A percentile compares a stretch with the other conserved stretches of the same genome.
phyloP scores from a whole-genome alignment of 768 basidiomycete species.

The Boletus reticulatus region DNA sequence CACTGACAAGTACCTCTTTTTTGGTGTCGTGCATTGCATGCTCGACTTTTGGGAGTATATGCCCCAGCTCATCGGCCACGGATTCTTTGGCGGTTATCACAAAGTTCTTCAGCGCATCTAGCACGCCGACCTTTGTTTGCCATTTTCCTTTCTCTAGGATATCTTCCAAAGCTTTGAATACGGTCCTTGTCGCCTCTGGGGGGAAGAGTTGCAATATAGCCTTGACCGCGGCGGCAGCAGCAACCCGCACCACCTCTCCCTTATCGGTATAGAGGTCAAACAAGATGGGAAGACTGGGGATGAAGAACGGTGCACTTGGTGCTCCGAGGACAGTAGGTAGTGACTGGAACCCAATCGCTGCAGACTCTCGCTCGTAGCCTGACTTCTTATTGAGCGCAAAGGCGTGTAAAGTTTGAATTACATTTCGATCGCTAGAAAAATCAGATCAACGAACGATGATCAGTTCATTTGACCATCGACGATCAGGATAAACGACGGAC shows the following conservation, averaged over 20 bases:
- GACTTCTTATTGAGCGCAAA: conserved; percentile 85
- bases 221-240: conserved; percentile 79
- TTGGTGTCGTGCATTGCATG: conserved; percentile 96
- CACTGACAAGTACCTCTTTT: conserved; percentile 60
- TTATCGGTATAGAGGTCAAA: conserved; percentile 92
- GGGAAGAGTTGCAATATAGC: conserved; percentile 81
- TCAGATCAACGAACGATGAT: conserved; percentile 2
- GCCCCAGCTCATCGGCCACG: conserved; percentile 81
- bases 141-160: conserved; percentile 88
- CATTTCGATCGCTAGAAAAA: conserved; percentile 49
- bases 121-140: conserved; percentile 89
- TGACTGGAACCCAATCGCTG: conserved; percentile 77
- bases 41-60: conserved; percentile 83
- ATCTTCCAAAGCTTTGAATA: conserved; percentile 66
- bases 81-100: conserved; percentile 65
- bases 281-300: conserved; percentile 73
- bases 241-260: conserved; percentile 84
- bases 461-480: conserved; percentile 11
- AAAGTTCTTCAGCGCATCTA: conserved; percentile 81
- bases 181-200: conserved; percentile 70
- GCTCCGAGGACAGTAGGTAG: conserved; percentile 69
- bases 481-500: conserved; percentile 38
- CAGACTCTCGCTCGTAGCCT: conserved; percentile 85
- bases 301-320: conserved; percentile 66
- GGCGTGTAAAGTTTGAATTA: conserved; percentile 61